Evolutionary conservation across 768 basidiomycete species (phyloP), one percentile per base, ranked within the genome.

Genomic region (Mycena belliarum): DNA sequence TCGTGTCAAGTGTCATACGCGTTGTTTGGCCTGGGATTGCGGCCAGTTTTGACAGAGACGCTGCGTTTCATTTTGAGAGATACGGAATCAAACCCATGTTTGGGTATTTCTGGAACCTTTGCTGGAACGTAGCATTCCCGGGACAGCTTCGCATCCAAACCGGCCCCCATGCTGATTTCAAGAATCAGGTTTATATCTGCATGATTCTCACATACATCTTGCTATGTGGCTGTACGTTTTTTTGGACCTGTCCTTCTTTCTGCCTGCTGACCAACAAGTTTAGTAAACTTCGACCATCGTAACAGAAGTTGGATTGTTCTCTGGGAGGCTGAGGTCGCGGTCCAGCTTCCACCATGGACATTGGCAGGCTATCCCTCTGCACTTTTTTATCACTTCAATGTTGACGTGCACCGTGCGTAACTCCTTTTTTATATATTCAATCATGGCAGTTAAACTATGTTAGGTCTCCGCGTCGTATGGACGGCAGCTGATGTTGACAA

Each of bases 331-430:
- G 69, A 65, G 0, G 55, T 76, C 0, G 61, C 67, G 1, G 59
- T 76, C 24, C 51, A 76, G 59, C 56, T 76, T 2, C 75, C 72
- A 2, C 66, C 73, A 6, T 71, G 74, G 62, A 65, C 68, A 0
- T 35, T 70, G 1, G 32, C 68, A 0, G 29, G 68, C 21, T 76
- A 75, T 45, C 72, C 74, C 0, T 76, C 73, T 11, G 66, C 72
- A 0, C 59, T 76, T 1, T 64, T 75, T 2, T 67, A 63, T 44
- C 72, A 75, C 45, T 75, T 75, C 47, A 75, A 75, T 38, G 43
- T 73, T 9, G 71, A 73, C 49, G 44, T 72, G 0, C 6, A 52
- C 41, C 49, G 72, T 70, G 26, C 56, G 69, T 50, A n/a, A n/a
- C n/a, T n/a, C n/a, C 20, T 40, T 29, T 25, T 11, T 20, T 35